Percentiles rank a stretch among this genome's conserved stretches.
Conservation (phyloP, 192 early-diverging fungal genomes). For the Pilobolus umbonatus region DNA sequence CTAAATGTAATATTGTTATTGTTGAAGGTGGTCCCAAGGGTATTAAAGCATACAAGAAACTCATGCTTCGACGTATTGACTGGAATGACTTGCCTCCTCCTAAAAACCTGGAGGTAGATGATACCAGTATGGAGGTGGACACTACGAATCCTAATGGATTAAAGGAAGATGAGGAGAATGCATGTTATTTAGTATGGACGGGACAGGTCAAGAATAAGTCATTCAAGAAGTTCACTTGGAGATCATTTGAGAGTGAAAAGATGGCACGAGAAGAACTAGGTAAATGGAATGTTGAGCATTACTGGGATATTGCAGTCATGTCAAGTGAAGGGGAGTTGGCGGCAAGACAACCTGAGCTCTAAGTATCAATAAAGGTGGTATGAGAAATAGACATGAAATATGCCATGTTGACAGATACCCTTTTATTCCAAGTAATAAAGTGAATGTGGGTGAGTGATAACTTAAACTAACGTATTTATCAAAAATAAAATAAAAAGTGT, state of each 20-base stretch:
- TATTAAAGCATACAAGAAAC: constrained; percentile 89
- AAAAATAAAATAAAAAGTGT: background rate
- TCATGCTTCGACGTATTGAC: constrained; percentile 94
- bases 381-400: background rate
- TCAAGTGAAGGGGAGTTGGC: constrained; percentile 46
- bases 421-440: background rate
- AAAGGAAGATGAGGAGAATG: constrained; percentile 57
- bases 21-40: constrained; percentile 92
- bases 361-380: background rate
- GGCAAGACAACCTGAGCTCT: constrained; percentile 31
- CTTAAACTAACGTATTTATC: background rate
- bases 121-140: constrained; percentile 35
- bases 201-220: constrained; percentile 73
- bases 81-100: constrained; percentile 66
- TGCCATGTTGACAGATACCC: too few species aligned
- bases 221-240: constrained; percentile 76
- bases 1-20: constrained; percentile 73
- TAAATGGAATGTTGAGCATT: constrained; percentile 67
- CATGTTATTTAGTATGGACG: constrained; percentile 92
- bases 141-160: constrained; percentile 37
- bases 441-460: background rate
- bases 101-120: constrained; percentile 24
- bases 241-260: constrained; percentile 67
- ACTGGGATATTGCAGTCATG: constrained; percentile 78
- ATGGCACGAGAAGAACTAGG: constrained; percentile 69